Base-by-base conservation (phyloP, 495 filamentous ascomycete species). In the Podospora tetraspora region DNA sequence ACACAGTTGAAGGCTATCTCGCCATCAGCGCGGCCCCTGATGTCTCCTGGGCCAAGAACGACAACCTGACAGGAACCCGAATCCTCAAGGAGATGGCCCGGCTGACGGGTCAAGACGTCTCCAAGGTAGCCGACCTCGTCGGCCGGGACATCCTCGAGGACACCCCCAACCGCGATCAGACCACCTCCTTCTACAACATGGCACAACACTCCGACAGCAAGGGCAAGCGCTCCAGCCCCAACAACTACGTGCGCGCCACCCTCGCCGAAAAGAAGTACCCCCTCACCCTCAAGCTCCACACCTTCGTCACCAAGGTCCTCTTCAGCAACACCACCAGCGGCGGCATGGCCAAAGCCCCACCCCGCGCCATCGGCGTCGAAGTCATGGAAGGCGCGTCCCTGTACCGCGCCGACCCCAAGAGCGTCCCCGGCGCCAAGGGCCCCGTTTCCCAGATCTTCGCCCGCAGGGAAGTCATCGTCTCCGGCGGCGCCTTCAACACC, bases 401-500 rank as follows among this genome's bases (percentile, higher is more conserved):
- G 7, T 84, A 84, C 73, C 72, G 72, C 30, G 82, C 82, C 7
- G 81, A 83, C 67, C 80, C 81, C 5, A 78, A 79, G 21, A 76
- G 79, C 64, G 69, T 75, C 4, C 32, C 27, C 3, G 76, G 73
- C 27, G 70, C 75, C 62, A 76, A 72, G 63, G 72, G 72, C 11
- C 71, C 76, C 13, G 27, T 69, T 0, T 70, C 71, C 21, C 73
- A 75, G 66, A 74, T 81, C 66, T 72, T 74, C 3, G 81, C 81
- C 43, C 72, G 69, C 0, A 81, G 80, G 61, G 86, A 89, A 71
- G 84, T 87, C 22, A 88, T 89, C 68, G 69, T 89, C 6, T 74
- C 86, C 0, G 82, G 84, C 62, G 86, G 86, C 12, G 72, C 82
- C 24, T 79, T 88, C 68, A 85, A 85, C 69, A 82, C 84, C 24